These are phyloP conservation scores for Aspergillaceae sp. DNA, from an alignment of 2,329 filamentous ascomycete genomes.

Conservation along the genomic window DNA sequence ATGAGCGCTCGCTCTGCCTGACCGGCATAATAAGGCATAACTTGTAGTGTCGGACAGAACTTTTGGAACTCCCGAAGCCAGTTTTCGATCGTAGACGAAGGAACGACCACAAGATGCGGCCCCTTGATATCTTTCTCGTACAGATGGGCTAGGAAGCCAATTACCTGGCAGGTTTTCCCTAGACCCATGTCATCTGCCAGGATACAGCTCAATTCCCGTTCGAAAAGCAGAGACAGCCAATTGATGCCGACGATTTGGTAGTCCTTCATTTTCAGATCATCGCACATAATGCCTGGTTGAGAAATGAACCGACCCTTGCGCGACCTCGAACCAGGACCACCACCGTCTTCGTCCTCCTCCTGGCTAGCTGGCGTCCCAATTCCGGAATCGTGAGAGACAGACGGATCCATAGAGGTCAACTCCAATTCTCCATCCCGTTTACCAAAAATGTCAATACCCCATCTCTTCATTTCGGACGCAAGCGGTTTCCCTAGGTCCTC, in stretches of 20 bases:
- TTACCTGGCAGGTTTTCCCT: slow-evolving; percentile 95
- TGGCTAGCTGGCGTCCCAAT: slow-evolving; percentile 54
- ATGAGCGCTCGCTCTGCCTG: slow-evolving; percentile 60
- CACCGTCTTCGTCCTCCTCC: slow-evolving; percentile 41
- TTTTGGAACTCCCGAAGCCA: slow-evolving; percentile 85
- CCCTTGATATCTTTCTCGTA: slow-evolving; percentile 60
- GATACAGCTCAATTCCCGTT: slow-evolving; percentile 74
- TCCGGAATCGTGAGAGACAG: slow-evolving; percentile 52
- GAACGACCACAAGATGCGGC: slow-evolving; percentile 79
- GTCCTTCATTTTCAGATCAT: slow-evolving; percentile 71
- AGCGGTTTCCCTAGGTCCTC: slow-evolving; percentile 62
- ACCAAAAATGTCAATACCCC: slow-evolving; percentile 60
- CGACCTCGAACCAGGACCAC: slow-evolving; percentile 26
- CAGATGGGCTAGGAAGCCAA: slow-evolving; percentile 79
- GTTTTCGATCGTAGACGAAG: slow-evolving; percentile 88
- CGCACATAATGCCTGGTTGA: slow-evolving; percentile 71
- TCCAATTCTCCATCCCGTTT: slow-evolving; percentile 54
- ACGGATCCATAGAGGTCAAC: slow-evolving; percentile 45
- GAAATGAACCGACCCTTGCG: slow-evolving; percentile 42
- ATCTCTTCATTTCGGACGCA: slow-evolving; percentile 55
- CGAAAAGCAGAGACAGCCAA: slow-evolving; percentile 80
- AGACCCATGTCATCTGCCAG: slow-evolving; percentile 93
- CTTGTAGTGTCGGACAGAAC: slow-evolving; percentile 69
- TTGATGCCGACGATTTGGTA: slow-evolving; percentile 93
- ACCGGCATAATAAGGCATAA: slow-evolving; percentile 64